phyloP scores from a whole-genome alignment of 2,329 filamentous ascomycete species.

The Monilinia aucupariae region DNA sequence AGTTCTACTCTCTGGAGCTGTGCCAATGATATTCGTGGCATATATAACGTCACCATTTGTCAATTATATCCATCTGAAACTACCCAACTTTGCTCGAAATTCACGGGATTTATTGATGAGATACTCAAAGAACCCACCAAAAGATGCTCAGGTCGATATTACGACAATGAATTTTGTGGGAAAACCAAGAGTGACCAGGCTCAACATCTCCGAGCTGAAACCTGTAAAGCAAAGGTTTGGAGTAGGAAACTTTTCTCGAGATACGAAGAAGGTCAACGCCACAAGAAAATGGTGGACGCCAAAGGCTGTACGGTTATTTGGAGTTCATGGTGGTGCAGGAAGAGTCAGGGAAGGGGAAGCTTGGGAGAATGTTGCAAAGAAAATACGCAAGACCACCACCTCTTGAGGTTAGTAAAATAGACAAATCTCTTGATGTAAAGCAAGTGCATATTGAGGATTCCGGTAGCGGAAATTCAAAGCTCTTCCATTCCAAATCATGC shows the following conservation, averaged over 20 bases:
- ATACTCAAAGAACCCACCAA: constrained; percentile 45
- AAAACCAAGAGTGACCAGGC: constrained; percentile 33
- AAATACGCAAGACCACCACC: background rate
- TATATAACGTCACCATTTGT: constrained; percentile 67
- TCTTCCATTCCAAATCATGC: background rate
- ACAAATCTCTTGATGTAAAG: background rate
- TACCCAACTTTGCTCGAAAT: constrained; percentile 60
- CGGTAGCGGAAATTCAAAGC: background rate
- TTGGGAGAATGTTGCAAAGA: constrained; percentile 30
- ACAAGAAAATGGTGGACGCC: constrained; percentile 32
- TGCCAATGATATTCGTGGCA: constrained; percentile 60
- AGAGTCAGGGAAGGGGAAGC: constrained; percentile 25
- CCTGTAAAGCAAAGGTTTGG: constrained; percentile 30
- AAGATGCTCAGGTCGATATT: constrained; percentile 37
- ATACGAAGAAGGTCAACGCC: constrained; percentile 25
- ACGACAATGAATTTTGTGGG: constrained; percentile 40
- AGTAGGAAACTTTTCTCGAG: constrained; percentile 32
- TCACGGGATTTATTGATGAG: constrained; percentile 52
- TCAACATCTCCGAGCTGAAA: constrained; percentile 30
- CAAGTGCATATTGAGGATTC: background rate
- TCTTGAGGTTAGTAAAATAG: background rate
- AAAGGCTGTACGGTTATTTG: constrained; percentile 29
- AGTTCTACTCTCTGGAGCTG: constrained; percentile 55
- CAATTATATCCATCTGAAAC: constrained; percentile 62
- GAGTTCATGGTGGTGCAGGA: constrained; percentile 28